Evolutionary conservation across 192 early-diverging fungal genomes (phyloP).

Genomic region (Mortierella antarctica): DNA sequence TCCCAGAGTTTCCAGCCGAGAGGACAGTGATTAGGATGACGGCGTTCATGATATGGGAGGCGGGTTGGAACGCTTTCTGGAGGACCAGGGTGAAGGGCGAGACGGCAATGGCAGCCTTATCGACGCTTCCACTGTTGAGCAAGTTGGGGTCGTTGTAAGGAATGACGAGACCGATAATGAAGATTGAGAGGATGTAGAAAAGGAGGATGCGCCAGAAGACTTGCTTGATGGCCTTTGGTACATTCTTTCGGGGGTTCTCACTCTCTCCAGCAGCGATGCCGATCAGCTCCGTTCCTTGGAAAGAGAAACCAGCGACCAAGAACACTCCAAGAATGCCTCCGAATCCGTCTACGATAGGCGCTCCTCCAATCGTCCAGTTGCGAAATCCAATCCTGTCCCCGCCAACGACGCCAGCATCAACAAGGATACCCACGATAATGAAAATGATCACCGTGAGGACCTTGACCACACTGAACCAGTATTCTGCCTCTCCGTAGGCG

Average conservation of each 20-base stretch:
- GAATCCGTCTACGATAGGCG: constrained; percentile 68
- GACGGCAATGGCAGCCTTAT: constrained; percentile 55
- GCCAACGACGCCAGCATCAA: constrained; percentile 74
- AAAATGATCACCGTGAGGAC: constrained; percentile 88
- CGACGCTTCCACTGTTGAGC: constrained; percentile 35
- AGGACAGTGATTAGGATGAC: constrained; percentile 77
- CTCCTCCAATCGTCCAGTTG: constrained; percentile 71
- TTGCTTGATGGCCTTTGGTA: constrained; percentile 77
- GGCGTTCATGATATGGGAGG: constrained; percentile 77
- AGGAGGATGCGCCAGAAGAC: constrained; percentile 79
- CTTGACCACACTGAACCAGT: constrained; percentile 87
- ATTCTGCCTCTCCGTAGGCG: constrained; percentile 92
- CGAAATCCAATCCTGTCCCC: constrained; percentile 68
- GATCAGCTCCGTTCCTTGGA: constrained; percentile 91
- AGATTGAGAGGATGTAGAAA: constrained; percentile 76
- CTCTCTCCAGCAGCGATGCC: constrained; percentile 94
- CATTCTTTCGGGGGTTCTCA: constrained; percentile 73
- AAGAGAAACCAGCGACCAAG: constrained; percentile 86
- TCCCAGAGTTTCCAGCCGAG: constrained; percentile 79
- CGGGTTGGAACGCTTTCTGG: constrained; percentile 60
- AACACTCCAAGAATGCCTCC: constrained; percentile 75
- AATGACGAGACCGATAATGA: constrained; percentile 77
- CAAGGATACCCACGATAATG: constrained; percentile 82
- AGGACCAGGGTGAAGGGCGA: constrained; percentile 79
- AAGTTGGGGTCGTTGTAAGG: constrained; percentile 68